Conservation (phyloP, 2,329 filamentous ascomycete genomes). For the Cytospora mali region DNA sequence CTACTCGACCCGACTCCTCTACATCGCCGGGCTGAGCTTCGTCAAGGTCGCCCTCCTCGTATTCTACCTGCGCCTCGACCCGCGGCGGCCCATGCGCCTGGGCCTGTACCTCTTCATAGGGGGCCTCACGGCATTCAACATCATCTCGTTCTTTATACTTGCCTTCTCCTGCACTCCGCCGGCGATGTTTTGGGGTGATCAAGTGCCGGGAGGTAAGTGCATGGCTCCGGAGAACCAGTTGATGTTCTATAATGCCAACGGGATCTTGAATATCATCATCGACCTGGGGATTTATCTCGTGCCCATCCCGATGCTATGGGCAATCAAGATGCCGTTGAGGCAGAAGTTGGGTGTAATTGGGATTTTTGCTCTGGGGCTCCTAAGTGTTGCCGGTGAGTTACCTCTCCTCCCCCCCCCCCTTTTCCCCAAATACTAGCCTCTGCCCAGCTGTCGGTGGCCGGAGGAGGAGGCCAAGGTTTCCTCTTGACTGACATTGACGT, state of each 20-base stretch:
- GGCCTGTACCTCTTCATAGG: background rate
- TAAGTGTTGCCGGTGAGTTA: background rate
- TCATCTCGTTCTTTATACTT: background rate
- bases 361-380: background rate
- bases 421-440: too few species aligned
- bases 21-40: too few species aligned
- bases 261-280: background rate
- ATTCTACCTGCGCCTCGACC: background rate
- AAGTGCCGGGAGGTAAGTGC: background rate
- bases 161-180: background rate
- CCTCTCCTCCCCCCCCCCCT: background rate
- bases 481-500: background rate
- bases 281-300: background rate
- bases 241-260: background rate
- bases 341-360: background rate
- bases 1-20: background rate
- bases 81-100: background rate
- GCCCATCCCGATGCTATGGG: background rate
- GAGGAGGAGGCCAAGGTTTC: background rate
- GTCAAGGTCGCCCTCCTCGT: background rate
- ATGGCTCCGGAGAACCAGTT: background rate
- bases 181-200: background rate
- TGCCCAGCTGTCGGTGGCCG: background rate
- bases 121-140: background rate
- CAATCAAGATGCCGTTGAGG: background rate